Evolutionary conservation across 306 rosid species (phyloP), one percentile per base, ranked within the genome.

Genomic region (Quercus robur): DNA sequence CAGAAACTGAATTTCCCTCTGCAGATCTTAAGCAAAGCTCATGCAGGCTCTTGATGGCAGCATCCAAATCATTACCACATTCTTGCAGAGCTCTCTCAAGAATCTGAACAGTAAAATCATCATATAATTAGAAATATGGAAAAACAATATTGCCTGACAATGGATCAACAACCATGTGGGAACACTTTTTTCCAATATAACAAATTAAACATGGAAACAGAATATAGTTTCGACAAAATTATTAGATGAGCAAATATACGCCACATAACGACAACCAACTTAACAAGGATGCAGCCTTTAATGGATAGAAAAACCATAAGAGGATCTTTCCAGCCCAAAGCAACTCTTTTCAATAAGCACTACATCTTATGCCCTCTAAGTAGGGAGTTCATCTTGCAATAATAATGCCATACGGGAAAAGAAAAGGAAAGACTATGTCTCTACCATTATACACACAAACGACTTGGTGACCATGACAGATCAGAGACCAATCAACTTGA

Each of bases 51-150:
- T 82, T 88, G 82, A 93, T 87, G 73, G 99, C 97, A 83, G 91
- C 90, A 85, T 95, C 99, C 62, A 95, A 46, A 79, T 95, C 96
- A 79, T 93, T 86, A 25, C 87, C 94, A 81, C 92, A 90, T 77
- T 93, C 97, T 55, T 95, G 93, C 54, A 95, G 82, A 28, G 89
- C 88, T 82, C 88, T 88, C 87, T 90, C 99, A 25, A 93, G 96
- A 80, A 89, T 81, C 99, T 95, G 86, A 76, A 88, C 73, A 38
- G 73, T 28, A 63, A 75, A 83, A 89, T 57, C 15, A 51, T 20
- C 77, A 57, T 58, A 46, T 18, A 3, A 55, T 69, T 30, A 76
- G 72, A 70, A 8, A 10, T 0, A 28, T 0, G 10, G 5, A 55
- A 23, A 55, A n/a, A 49, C 9, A 71, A 62, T 44, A 69, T 68